Base-by-base conservation (phyloP, 2,329 filamentous ascomycete species). In the Byssothecium circinans region DNA sequence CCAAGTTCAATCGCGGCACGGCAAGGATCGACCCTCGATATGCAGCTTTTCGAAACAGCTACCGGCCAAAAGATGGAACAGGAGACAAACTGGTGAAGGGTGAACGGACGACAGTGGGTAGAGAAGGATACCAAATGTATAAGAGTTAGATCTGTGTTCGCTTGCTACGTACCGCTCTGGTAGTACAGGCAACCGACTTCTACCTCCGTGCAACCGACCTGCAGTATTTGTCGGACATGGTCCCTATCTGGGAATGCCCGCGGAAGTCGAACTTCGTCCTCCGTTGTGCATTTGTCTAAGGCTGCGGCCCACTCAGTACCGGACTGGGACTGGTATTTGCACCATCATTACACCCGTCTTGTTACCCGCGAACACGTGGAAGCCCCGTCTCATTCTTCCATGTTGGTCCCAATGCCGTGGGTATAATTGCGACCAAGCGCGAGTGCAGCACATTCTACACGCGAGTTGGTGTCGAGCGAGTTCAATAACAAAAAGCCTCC, bases 401-500 rank as follows among this genome's bases (percentile, higher is more conserved):
- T 14, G 14, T 32, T 23, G 20, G 15, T 19, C 18, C 35, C 37
- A 27, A 29, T 29, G 37, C 33, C 37, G 32, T 47, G 46, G 36
- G 27, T 43, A 38, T 50, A 32, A 22, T 27, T 23, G 40, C 53
- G 33, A 32, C n/a, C 39, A 17, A 32, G 33, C 25, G 38, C 43
- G 41, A 33, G 25, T 33, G 22, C 36, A 45, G 19, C 14, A 41
- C n/a, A 15, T 39, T 36, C 32, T 11, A 41, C 32, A 39, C 37
- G 42, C 27, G 43, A 40, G 40, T 23, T 39, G 40, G 36, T n/a
- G 27, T 35, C 18, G 43, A 50, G 30, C 43, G 49, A 41, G 41
- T 33, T 45, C 48, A 60, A 61, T 54, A 36, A 47, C 55, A 56
- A 50, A 55, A 49, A 49, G 47, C 45, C 50, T 54, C 57, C 59